Percentiles rank a stretch among this genome's conserved stretches.
Evolutionary conservation across 306 rosid species (phyloP).

Genomic region (Malus sylvestris): DNA sequence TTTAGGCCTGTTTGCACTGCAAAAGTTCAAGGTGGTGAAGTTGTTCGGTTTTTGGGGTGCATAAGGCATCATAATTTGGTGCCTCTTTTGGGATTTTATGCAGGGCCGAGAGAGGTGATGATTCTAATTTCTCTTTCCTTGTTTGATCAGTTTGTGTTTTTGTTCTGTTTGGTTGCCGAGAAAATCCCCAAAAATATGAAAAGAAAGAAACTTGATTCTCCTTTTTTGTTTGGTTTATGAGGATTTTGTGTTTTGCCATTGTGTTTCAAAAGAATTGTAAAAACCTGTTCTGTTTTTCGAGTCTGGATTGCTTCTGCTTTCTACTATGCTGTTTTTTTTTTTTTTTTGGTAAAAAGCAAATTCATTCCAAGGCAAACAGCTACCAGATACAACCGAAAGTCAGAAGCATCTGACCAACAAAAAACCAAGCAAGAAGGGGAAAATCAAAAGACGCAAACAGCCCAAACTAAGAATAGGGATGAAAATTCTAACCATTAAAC

Average conservation of each 20-base stretch:
- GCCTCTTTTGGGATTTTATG: conserved; percentile 83
- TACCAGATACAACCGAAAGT: no score
- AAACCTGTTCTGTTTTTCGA: not conserved
- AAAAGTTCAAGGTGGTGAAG: conserved; percentile 47
- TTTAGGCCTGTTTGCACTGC: conserved; percentile 70
- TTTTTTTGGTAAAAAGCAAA: not conserved
- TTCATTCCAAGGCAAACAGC: not conserved
- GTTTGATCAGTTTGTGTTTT: not conserved
- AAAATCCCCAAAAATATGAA: not conserved
- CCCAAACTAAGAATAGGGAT: no score
- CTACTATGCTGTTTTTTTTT: not conserved
- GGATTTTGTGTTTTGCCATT: not conserved
- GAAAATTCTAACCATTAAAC: no score
- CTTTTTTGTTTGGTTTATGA: conserved; percentile 3
- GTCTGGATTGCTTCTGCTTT: not conserved
- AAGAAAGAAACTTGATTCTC: not conserved
- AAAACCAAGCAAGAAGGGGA: no score
- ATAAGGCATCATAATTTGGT: conserved; percentile 73
- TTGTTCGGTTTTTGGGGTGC: conserved; percentile 57
- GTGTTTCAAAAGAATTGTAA: not conserved
- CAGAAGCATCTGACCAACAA: no score
- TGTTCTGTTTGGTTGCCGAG: conserved; percentile 15
- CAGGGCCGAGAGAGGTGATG: conserved; percentile 76
- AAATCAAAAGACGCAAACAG: no score
- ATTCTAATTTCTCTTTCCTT: not conserved